A percentile compares a stretch with the other conserved stretches of the same genome.
Conservation (phyloP, 2,329 filamentous ascomycete genomes). For the Penicillium hordei region DNA sequence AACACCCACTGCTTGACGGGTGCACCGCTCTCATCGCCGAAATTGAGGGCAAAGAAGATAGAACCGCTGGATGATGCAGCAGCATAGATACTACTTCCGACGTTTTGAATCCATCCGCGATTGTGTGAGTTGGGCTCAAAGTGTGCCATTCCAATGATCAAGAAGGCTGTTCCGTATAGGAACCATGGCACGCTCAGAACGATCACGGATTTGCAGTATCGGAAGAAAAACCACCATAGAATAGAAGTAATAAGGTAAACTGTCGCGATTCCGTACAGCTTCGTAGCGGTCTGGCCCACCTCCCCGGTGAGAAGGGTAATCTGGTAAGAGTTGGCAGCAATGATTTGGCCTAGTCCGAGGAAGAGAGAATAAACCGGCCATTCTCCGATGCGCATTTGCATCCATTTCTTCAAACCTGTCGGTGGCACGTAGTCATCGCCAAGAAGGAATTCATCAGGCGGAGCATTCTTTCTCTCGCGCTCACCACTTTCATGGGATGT, state of each 20-base stretch:
- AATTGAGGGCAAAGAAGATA: constrained; percentile 67
- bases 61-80: constrained; percentile 63
- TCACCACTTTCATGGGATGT: constrained; percentile 34
- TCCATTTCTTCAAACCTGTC: constrained; percentile 55
- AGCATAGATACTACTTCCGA: constrained; percentile 62
- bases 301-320: constrained; percentile 66
- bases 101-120: constrained; percentile 58
- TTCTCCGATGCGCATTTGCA: constrained; percentile 60
- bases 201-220: constrained; percentile 57
- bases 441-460: constrained; percentile 57
- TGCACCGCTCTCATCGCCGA: constrained; percentile 62
- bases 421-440: constrained; percentile 58
- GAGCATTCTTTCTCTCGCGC: constrained; percentile 35
- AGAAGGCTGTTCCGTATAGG: constrained; percentile 63
- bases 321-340: constrained; percentile 67
- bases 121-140: constrained; percentile 44
- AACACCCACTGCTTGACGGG: constrained; percentile 67
- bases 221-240: constrained; percentile 64
- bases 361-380: constrained; percentile 65
- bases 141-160: constrained; percentile 64
- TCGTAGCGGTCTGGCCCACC: constrained; percentile 57
- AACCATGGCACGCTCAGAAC: constrained; percentile 62
- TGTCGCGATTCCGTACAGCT: constrained; percentile 61
- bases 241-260: constrained; percentile 60
- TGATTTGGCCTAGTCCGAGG: constrained; percentile 62